Conservation (phyloP, 2,329 filamentous ascomycete genomes). For the Diaporthe eres region DNA sequence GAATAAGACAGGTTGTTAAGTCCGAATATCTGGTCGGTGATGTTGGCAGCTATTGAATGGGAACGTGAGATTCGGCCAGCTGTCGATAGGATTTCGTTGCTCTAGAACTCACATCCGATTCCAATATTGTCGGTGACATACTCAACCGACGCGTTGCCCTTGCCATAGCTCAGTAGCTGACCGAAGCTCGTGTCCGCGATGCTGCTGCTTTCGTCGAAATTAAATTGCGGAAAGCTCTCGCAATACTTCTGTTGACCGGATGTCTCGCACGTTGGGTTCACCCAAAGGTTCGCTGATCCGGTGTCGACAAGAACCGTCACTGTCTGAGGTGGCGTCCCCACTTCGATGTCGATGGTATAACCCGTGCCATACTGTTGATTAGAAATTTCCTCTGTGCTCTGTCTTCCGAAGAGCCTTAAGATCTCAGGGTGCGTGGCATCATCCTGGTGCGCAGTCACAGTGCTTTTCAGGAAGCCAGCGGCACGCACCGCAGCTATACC, state of each 20-base stretch:
- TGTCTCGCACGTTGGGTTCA: slow-evolving; percentile 63
- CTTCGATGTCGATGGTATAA: slow-evolving; percentile 51
- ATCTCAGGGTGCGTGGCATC: not conserved
- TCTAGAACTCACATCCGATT: slow-evolving; percentile 56
- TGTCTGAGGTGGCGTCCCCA: slow-evolving; percentile 64
- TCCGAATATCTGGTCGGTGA: slow-evolving; percentile 65
- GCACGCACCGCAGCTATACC: not conserved
- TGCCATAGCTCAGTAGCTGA: slow-evolving; percentile 56
- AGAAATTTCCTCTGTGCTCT: not conserved
- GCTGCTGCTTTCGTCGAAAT: slow-evolving; percentile 56
- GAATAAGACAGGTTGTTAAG: slow-evolving; percentile 59
- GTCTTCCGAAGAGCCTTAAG: not conserved
- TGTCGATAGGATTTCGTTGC: not conserved
- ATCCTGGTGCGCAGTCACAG: not conserved
- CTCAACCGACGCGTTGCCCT: slow-evolving; percentile 55
- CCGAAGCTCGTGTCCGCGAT: slow-evolving; percentile 54
- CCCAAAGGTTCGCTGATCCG: slow-evolving; percentile 69
- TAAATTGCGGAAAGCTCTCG: slow-evolving; percentile 58
- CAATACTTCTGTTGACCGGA: slow-evolving; percentile 55
- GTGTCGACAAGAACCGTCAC: slow-evolving; percentile 66
- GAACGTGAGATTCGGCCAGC: not conserved
- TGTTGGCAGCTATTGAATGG: slow-evolving; percentile 48
- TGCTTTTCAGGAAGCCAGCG: not conserved
- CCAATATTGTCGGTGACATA: slow-evolving; percentile 63
- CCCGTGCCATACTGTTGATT: slow-evolving; percentile 22